Evolutionary conservation across 2,329 filamentous ascomycete species (phyloP).

Genomic region (Colletotrichum siamense): DNA sequence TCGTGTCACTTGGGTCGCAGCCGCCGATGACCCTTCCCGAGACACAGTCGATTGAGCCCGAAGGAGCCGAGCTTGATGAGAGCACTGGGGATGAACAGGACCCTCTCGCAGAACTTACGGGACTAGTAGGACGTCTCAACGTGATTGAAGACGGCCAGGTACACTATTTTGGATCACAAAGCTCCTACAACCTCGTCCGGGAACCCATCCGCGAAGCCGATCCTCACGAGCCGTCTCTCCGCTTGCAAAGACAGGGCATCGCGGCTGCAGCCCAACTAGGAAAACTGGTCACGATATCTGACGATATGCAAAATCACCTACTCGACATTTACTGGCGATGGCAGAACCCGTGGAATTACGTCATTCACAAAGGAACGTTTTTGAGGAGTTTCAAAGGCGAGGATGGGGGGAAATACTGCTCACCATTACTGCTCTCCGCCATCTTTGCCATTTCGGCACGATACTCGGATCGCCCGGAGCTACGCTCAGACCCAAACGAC

Average conservation of each 20-base stretch:
- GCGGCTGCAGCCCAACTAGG: conserved; percentile 17
- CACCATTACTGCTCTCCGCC: conserved; percentile 25
- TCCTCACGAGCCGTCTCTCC: background rate
- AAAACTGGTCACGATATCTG: conserved; percentile 7
- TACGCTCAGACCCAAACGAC: conserved; percentile 24
- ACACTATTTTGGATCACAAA: conserved; percentile 29
- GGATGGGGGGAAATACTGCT: conserved; percentile 20
- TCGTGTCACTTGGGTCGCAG: background rate
- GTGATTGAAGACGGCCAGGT: conserved; percentile 27
- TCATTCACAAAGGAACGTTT: conserved; percentile 27
- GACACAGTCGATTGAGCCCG: background rate
- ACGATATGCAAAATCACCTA: conserved; percentile 28
- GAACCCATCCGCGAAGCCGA: background rate
- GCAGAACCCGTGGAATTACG: conserved; percentile 32
- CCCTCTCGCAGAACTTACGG: conserved; percentile 22
- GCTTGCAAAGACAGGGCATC: conserved; percentile 13
- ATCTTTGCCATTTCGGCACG: conserved; percentile 28
- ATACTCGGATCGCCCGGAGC: conserved; percentile 26
- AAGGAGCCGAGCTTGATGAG: background rate
- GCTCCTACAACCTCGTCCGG: conserved; percentile 25
- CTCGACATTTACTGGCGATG: conserved; percentile 30
- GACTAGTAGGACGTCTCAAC: conserved; percentile 10
- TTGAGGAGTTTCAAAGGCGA: conserved; percentile 15
- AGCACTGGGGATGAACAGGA: background rate
- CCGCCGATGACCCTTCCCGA: background rate